Evolutionary conservation across 1,284 basidiomycete species (phyloP), one percentile per base, ranked within the genome.

Genomic region (Anthracocystis walkeri): DNA sequence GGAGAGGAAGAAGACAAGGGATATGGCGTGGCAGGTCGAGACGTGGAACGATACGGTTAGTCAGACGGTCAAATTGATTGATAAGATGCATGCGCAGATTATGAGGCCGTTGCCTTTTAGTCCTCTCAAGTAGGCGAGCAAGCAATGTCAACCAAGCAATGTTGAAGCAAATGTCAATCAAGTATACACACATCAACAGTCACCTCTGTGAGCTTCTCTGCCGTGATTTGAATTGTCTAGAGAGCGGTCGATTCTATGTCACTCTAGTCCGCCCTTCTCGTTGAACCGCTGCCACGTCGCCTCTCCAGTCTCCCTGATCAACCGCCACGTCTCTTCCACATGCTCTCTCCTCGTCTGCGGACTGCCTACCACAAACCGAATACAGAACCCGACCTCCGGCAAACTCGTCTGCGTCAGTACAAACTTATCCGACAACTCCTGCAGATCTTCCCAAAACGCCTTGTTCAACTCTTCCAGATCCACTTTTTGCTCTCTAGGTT

Each of bases 51-150:
- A 74, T 27, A 84, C 83, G 11, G 83, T 84, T 54, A 80, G 58
- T 21, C 75, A 84, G 77, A 84, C 82, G 4, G 81, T 83, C 64
- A 82, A 79, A 56, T 52, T 84, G 42, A 82, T 84, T 48, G 78
- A 84, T 52, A 82, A 75, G 70, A 84, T 84, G 82, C 80, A 84
- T 44, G 80, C 81, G 6, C 82, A 84, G 65, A 84, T 84, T 54
- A 83, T 84, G 80, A 54, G 63, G 23, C 80, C 81, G 0, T 42
- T 82, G 45, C 73, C 76, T n/a, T 82, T 79, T 45, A 67, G 64
- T 18, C 73, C 73, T 18, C 68, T 75, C 65, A 75, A 75, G 64
- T 75, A 40, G 48, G n/a, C 14, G 5, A 23, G 23, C n/a, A 35
- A 23, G 6, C 45, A 40, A 29, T n/a, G 4, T 33, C 42, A 44